phyloP scores from a whole-genome alignment of 139 green algal species.

The Chlorella sp. region DNA sequence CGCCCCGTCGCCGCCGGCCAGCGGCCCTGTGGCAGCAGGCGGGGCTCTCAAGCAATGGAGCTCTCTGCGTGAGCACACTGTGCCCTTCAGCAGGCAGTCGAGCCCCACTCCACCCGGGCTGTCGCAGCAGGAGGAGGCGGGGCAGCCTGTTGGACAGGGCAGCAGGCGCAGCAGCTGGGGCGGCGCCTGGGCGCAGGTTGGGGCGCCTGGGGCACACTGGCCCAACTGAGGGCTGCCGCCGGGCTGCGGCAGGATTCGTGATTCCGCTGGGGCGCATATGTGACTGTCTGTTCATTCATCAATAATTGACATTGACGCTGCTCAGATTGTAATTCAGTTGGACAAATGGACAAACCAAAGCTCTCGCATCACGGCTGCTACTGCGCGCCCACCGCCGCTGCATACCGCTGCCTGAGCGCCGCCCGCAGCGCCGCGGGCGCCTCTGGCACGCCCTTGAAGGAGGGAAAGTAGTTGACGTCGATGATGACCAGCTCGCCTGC shows the following conservation, averaged over 20 bases:
- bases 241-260: neutral
- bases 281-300: neutral
- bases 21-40: too few species aligned
- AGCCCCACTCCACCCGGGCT: too few species aligned
- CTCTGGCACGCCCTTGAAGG: constrained; percentile 55
- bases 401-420: constrained; percentile 19
- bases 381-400: neutral
- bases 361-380: neutral
- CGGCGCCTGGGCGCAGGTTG: too few species aligned
- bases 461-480: constrained; percentile 84
- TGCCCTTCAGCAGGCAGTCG: too few species aligned
- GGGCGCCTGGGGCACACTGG: neutral
- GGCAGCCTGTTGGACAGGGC: too few species aligned
- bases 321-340: neutral
- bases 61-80: too few species aligned
- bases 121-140: too few species aligned
- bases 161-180: too few species aligned
- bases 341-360: neutral
- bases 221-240: neutral
- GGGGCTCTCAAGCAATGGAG: too few species aligned
- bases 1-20: too few species aligned
- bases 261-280: too few species aligned
- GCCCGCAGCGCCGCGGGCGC: constrained; percentile 34
- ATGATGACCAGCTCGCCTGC: constrained; percentile 57
- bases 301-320: neutral